phyloP scores from a whole-genome alignment of 164 flowering plant species.

The Vitis rupestris region DNA sequence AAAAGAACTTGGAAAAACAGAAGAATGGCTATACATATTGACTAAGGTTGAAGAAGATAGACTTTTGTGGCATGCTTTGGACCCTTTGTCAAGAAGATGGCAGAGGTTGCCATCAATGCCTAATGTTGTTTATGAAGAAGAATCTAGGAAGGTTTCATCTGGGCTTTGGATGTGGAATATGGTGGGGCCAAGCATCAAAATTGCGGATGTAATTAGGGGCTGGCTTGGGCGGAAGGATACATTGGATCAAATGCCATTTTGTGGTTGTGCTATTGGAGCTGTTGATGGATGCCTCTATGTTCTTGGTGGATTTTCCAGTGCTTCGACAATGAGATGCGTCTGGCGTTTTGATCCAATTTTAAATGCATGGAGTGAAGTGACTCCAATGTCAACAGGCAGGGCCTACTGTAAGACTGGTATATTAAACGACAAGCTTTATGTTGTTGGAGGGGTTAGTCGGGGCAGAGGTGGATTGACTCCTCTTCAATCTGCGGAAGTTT shows the following conservation, averaged over 20 bases:
- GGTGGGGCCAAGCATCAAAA: conserved; percentile 43
- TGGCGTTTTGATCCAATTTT: conserved; percentile 76
- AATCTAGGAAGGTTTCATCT: conserved; percentile 32
- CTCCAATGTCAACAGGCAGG: conserved; percentile 53
- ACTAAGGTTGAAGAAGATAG: conserved; percentile 56
- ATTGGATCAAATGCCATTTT: conserved; percentile 55
- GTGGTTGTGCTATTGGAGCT: conserved; percentile 82
- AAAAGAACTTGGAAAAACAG: conserved; percentile 67
- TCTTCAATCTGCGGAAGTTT: conserved; percentile 86
- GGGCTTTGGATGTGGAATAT: conserved; percentile 49
- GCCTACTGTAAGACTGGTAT: conserved; percentile 63
- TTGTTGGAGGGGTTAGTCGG: conserved; percentile 82
- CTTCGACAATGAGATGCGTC: conserved; percentile 62
- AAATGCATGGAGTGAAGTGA: conserved; percentile 67
- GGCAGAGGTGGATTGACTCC: conserved; percentile 76
- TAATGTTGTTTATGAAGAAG: conserved; percentile 41
- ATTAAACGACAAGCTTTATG: conserved; percentile 58
- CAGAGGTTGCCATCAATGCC: conserved; percentile 87
- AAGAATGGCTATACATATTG: conserved; percentile 73
- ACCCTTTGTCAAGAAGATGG: conserved; percentile 64
- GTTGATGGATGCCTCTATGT: conserved; percentile 83
- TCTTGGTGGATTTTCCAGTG: conserved; percentile 72
- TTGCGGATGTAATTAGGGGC: conserved; percentile 59
- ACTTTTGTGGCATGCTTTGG: conserved; percentile 72
- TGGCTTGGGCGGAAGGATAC: conserved; percentile 72